phyloP scores from a whole-genome alignment of 2,329 filamentous ascomycete species.

The Phaeoacremonium minimum region DNA sequence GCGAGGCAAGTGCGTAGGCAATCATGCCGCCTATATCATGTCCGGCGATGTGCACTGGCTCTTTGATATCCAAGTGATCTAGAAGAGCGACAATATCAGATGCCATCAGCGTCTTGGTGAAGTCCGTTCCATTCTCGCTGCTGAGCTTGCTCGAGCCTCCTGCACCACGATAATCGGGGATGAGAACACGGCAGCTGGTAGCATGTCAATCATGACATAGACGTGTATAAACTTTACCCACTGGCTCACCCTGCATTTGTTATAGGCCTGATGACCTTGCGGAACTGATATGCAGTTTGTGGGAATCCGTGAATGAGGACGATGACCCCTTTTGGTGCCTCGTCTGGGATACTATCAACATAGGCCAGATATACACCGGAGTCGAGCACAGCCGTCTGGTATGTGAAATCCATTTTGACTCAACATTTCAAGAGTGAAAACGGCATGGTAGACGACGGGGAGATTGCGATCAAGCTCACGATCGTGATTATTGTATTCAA shows the following conservation, averaged over 20 bases:
- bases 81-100: constrained; percentile 27
- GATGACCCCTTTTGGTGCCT: constrained; percentile 22
- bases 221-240: too few species aligned
- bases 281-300: constrained; percentile 39
- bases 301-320: constrained; percentile 43
- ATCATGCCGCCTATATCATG: constrained; percentile 46
- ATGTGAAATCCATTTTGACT: too few species aligned
- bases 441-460: too few species aligned
- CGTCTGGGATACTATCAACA: too few species aligned
- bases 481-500: too few species aligned
- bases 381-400: too few species aligned
- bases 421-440: too few species aligned
- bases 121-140: too few species aligned
- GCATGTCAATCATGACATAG: too few species aligned
- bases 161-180: constrained; percentile 33
- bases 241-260: constrained; percentile 22
- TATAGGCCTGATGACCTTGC: constrained; percentile 29
- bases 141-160: constrained; percentile 28
- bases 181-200: constrained; percentile 27
- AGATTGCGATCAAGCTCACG: too few species aligned
- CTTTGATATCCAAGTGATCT: constrained; percentile 23
- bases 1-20: constrained; percentile 27
- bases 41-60: constrained; percentile 35
- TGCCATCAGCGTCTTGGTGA: constrained; percentile 33
- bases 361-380: too few species aligned